Evolutionary conservation across 1,139 yeast genomes (phyloP), one percentile per base, ranked within the genome.

Genomic region (Geotrichum restrictum): DNA sequence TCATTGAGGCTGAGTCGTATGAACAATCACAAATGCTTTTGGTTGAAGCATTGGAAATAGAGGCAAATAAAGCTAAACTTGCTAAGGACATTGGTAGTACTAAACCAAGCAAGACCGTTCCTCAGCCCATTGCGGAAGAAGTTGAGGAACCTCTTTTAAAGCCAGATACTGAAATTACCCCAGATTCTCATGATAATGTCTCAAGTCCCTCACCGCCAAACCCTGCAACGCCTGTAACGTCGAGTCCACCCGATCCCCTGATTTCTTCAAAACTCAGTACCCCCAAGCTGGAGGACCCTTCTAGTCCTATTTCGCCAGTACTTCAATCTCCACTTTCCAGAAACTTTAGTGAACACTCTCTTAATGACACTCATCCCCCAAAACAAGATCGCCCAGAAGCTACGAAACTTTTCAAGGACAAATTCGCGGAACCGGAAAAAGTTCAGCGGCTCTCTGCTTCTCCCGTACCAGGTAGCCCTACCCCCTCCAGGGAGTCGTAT

Each of bases 11-110:
- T 32, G 65, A 61, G 21, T 76, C 80, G 0, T 77, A 76, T 55
- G 81, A 77, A 56, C 73, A 72, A 22, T 73, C 77, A 0, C 80
- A 76, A 58, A 66, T 70, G 22, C 61, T 73, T 0, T 57, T 76
- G 10, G 66, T 72, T 11, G 69, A 69, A 42, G 72, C 72, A 6
- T 65, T 67, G 7, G 51, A 51, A 27, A 33, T 39, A 3, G 27
- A 42, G n/a, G 39, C 42, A 46, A 74, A 70, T 24, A 24, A 51
- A 16, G 10, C 33, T 8, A 10, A 19, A 2, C n/a, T 5, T 3
- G 24, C 33, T 1, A 22, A 32, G 19, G 29, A 40, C 29, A 3
- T 29, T 21, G 19, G 14, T 14, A 14, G 21, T 3, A 1, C 36
- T 27, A 33, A 37, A 31, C 16, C 5, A 6, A n/a, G 18, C 13